A percentile compares a stretch with the other conserved stretches of the same genome.
These are phyloP conservation scores for Ottelia alismoides DNA, from an alignment of 106 monocot genomes.

Conservation along the genomic window DNA sequence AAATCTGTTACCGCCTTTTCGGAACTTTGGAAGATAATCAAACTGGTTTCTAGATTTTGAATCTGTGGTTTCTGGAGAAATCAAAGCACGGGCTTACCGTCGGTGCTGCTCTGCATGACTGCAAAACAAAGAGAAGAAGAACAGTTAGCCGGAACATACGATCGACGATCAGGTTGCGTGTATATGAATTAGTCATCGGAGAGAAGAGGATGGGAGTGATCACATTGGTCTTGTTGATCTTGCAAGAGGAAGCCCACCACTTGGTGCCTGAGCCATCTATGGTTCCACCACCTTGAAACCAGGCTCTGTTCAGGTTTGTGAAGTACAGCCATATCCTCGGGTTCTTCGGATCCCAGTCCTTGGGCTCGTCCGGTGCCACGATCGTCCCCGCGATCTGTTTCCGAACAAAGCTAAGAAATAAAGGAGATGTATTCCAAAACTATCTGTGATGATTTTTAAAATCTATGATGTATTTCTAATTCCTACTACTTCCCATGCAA, in stretches of 20 bases:
- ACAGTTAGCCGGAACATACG: background rate
- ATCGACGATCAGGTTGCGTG: background rate
- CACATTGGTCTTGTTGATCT: slow-evolving; percentile 85
- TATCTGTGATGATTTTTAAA: no score
- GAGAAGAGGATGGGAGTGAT: background rate
- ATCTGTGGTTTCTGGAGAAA: no score
- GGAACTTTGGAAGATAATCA: no score
- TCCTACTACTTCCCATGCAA: no score
- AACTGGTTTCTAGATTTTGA: no score
- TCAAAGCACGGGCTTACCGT: slow-evolving; percentile 86
- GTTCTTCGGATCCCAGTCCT: slow-evolving; percentile 52
- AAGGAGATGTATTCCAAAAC: no score
- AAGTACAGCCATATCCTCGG: slow-evolving; percentile 68
- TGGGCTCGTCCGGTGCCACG: slow-evolving; percentile 76
- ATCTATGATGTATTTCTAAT: no score
- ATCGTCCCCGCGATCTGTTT: slow-evolving; percentile 65
- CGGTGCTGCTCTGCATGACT: slow-evolving; percentile 94
- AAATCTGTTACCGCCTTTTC: no score
- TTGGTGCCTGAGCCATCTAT: slow-evolving; percentile 91
- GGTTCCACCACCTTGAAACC: slow-evolving; percentile 64
- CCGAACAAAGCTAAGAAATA: no score
- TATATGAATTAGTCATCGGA: background rate
- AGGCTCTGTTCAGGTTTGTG: slow-evolving; percentile 34
- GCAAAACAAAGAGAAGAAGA: slow-evolving; percentile 8
- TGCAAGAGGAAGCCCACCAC: slow-evolving; percentile 98